Evolutionary conservation across 2,329 filamentous ascomycete genomes (phyloP).

Genomic region (Spiromastix sp.): DNA sequence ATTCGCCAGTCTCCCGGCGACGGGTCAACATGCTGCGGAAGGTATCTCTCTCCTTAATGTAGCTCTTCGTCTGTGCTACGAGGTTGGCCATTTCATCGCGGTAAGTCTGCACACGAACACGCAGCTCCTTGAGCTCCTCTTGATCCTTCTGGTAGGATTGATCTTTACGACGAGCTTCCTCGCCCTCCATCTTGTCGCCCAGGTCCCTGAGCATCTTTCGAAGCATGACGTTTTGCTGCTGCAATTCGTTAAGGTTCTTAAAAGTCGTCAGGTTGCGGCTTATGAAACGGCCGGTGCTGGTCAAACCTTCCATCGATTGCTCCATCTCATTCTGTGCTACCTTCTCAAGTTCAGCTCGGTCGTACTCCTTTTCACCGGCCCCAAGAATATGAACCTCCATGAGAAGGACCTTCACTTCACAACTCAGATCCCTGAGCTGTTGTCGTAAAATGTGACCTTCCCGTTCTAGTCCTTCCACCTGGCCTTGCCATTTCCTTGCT

Average conservation of each 20-base stretch:
- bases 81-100: constrained; percentile 79
- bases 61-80: constrained; percentile 76
- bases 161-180: constrained; percentile 60
- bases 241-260: constrained; percentile 72
- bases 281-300: constrained; percentile 79
- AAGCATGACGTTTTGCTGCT: constrained; percentile 78
- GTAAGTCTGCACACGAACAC: constrained; percentile 64
- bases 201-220: constrained; percentile 74
- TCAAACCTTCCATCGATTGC: constrained; percentile 60
- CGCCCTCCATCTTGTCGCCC: constrained; percentile 81
- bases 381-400: constrained; percentile 69
- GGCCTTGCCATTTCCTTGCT: constrained; percentile 65
- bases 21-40: constrained; percentile 90
- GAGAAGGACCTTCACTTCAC: constrained; percentile 81
- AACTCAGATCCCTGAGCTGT: constrained; percentile 79
- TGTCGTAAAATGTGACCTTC: constrained; percentile 73
- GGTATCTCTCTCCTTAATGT: constrained; percentile 92
- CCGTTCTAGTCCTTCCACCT: constrained; percentile 49
- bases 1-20: constrained; percentile 50
- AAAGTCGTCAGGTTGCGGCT: constrained; percentile 83
- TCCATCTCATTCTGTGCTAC: constrained; percentile 69
- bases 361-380: constrained; percentile 68
- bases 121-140: constrained; percentile 62
- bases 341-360: constrained; percentile 65
- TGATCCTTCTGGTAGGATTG: constrained; percentile 45